Evolutionary conservation across 2,329 filamentous ascomycete species (phyloP), one percentile per base, ranked within the genome.

Genomic region (Alternaria angustiovoidea): DNA sequence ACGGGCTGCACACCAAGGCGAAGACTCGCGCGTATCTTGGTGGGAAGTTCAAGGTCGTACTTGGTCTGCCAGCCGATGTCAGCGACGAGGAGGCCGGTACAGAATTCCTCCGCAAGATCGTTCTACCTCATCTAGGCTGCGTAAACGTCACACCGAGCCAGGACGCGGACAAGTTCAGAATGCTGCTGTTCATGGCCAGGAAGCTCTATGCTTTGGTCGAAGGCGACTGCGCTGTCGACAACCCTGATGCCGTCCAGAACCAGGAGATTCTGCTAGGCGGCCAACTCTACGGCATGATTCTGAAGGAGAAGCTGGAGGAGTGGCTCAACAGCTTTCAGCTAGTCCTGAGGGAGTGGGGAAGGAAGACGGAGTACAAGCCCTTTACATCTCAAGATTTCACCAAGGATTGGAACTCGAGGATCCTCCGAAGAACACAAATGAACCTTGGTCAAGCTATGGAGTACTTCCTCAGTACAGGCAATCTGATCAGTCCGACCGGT

Each of bases 391-490:
- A 88, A 3, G 87, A 90, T 9, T 98, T 98, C 73, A 65, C 72
- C 46, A 90, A 89, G 59, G 92, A 96, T 36, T 97, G 97, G 72
- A 84, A 91, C 1, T 82, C 86, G 32, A 91, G 88, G 73, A 89
- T 98, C 32, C 89, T 98, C 63, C 85, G 87, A 57, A 90, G 89
- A 64, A 91, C 91, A 16, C 96, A 94, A 74, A 93, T 96, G 79
- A 95, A 96, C 68, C 83, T 99, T 11, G 95, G 94, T 61, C 89
- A 91, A 70, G 88, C 89, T 2, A 83, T 99, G 64, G 93, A 97
- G 75, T 99, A 99, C 78, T 99, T 99, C 80, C 81, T 99, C 63
- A 96, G 94, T 0, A 99, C 95, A 0, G 95, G 95, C 69, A 99
- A 99, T 73, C 83, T 99, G 46, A 88, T 93, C 73, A 96, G 92